phyloP scores from a whole-genome alignment of 495 filamentous ascomycete species.

The Penicillium tannophilum region DNA sequence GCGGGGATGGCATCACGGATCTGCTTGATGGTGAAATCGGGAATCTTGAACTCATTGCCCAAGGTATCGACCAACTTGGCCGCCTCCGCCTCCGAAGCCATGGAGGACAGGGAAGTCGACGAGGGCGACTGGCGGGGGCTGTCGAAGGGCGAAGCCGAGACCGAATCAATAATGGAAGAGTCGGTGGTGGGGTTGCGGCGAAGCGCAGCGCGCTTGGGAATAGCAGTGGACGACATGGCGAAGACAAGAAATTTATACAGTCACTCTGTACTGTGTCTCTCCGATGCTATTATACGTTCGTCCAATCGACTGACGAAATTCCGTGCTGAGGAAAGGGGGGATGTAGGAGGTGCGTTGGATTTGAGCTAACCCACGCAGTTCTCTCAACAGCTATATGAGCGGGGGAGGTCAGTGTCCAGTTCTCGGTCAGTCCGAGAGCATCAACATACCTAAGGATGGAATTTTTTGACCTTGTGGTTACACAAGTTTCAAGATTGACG shows the following conservation, averaged over 20 bases:
- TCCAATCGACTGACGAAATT: background rate
- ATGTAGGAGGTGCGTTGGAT: background rate
- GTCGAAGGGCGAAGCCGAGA: conserved; percentile 64
- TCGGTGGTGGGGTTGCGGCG: conserved; percentile 52
- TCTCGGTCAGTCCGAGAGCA: background rate
- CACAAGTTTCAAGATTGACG: background rate
- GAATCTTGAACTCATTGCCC: conserved; percentile 70
- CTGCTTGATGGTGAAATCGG: conserved; percentile 72
- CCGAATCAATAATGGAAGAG: conserved; percentile 64
- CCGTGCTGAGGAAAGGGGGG: background rate
- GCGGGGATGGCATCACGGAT: conserved; percentile 63
- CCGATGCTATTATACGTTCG: background rate
- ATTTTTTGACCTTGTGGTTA: background rate
- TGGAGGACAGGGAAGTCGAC: conserved; percentile 86
- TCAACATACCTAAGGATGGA: background rate
- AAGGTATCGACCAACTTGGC: conserved; percentile 66
- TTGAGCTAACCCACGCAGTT: background rate
- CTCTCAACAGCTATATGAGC: background rate
- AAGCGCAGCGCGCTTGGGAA: conserved; percentile 57
- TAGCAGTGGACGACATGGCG: conserved; percentile 60
- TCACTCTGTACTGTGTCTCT: background rate
- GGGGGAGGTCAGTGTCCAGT: background rate
- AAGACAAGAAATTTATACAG: background rate
- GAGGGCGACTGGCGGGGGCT: conserved; percentile 79
- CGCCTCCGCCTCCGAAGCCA: conserved; percentile 60